These are phyloP conservation scores for Capronia americana DNA, from an alignment of 2,329 filamentous ascomycete species.

Conservation along the genomic window DNA sequence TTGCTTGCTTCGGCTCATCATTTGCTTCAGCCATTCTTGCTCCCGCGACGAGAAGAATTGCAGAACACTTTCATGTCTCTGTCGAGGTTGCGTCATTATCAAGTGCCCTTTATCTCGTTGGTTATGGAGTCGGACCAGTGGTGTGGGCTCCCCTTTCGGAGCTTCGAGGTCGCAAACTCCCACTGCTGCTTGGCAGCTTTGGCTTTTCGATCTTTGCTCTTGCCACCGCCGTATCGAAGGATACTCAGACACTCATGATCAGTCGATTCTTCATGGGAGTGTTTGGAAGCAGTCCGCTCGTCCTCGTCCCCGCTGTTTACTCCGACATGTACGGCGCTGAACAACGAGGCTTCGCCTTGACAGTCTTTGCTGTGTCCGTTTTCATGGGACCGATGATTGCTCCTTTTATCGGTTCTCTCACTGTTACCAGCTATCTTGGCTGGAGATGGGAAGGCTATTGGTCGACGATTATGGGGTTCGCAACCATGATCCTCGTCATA, in stretches of 20 bases:
- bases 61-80: conserved; percentile 55
- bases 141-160: conserved; percentile 44
- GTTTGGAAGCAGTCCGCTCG: conserved; percentile 62
- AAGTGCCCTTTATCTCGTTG: conserved; percentile 57
- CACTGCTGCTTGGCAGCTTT: conserved; percentile 67
- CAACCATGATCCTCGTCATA: conserved; percentile 61
- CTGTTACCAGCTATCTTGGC: conserved; percentile 59
- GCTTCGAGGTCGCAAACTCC: conserved; percentile 47
- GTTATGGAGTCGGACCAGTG: conserved; percentile 64
- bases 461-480: conserved; percentile 66
- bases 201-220: conserved; percentile 69
- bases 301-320: conserved; percentile 71
- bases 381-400: conserved; percentile 52
- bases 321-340: conserved; percentile 68
- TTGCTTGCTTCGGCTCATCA: conserved; percentile 59
- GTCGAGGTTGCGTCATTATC: conserved; percentile 55
- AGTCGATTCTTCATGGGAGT: conserved; percentile 64
- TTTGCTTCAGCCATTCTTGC: conserved; percentile 64
- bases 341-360: conserved; percentile 69
- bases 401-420: conserved; percentile 65
- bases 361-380: conserved; percentile 61
- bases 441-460: conserved; percentile 74
- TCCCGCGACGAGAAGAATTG: conserved; percentile 62
- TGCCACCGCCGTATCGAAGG: conserved; percentile 67
- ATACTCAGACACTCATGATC: conserved; percentile 70